Evolutionary conservation across 2,329 filamentous ascomycete genomes (phyloP).

Genomic region (Colletotrichum sidae): DNA sequence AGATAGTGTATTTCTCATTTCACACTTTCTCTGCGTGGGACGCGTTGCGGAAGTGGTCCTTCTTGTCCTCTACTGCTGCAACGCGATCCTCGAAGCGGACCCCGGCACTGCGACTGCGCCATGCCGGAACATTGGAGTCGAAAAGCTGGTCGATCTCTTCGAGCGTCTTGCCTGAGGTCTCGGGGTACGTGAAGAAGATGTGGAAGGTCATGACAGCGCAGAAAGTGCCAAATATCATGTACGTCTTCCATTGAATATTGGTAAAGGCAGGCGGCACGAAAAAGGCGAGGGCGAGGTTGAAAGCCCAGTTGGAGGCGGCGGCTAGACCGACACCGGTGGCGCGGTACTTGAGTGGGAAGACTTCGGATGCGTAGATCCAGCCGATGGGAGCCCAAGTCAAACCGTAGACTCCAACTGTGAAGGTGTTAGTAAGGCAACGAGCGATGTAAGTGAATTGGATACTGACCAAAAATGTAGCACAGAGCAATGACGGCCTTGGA

Average conservation of each 20-base stretch:
- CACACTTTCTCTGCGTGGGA: constrained; percentile 19
- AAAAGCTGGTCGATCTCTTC: constrained; percentile 41
- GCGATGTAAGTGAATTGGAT: neutral
- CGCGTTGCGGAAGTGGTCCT: neutral
- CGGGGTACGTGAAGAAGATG: constrained; percentile 44
- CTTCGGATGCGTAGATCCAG: constrained; percentile 48
- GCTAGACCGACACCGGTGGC: constrained; percentile 66
- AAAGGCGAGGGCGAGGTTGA: constrained; percentile 62
- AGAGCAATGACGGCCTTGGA: constrained; percentile 64
- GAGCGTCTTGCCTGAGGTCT: constrained; percentile 43
- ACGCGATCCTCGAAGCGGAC: constrained; percentile 28
- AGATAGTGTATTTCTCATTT: neutral
- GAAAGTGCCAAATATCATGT: constrained; percentile 40
- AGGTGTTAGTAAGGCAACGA: neutral
- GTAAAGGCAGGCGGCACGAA: constrained; percentile 54
- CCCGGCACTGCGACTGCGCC: constrained; percentile 21
- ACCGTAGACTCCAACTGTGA: constrained; percentile 34
- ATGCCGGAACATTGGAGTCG: constrained; percentile 28
- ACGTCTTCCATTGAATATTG: constrained; percentile 41
- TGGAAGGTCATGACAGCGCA: constrained; percentile 38
- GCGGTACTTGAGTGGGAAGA: constrained; percentile 59
- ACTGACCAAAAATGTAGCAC: constrained; percentile 55
- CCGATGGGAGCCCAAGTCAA: constrained; percentile 49
- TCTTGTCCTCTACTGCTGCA: constrained; percentile 22
- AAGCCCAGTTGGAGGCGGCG: constrained; percentile 63